Evolutionary conservation across 2,329 filamentous ascomycete species (phyloP).

Genomic region (Geosmithia putterillii): DNA sequence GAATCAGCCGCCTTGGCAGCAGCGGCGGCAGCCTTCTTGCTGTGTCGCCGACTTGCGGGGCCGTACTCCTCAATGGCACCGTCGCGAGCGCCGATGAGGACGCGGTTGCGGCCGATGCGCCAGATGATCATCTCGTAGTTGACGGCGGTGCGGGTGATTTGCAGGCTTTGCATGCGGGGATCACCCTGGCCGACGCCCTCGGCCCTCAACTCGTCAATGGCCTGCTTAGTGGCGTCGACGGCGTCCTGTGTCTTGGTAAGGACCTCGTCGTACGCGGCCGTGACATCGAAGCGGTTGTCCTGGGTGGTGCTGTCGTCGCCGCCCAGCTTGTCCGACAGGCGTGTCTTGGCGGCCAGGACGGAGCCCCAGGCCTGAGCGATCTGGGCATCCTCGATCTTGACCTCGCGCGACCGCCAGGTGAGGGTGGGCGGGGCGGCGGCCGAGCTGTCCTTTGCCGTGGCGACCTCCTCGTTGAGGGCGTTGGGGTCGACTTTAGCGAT

Average conservation of each 20-base stretch:
- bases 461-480: slow-evolving; percentile 40
- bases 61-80: slow-evolving; percentile 49
- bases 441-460: slow-evolving; percentile 23
- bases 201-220: slow-evolving; percentile 76
- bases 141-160: slow-evolving; percentile 84
- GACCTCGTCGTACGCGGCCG: slow-evolving; percentile 82
- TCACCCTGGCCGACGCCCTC: slow-evolving; percentile 81
- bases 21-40: slow-evolving; percentile 17
- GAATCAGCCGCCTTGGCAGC: slow-evolving; percentile 14
- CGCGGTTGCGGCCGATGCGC: slow-evolving; percentile 85
- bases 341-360: slow-evolving; percentile 42
- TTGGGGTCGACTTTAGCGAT: slow-evolving; percentile 60
- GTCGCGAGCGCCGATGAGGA: slow-evolving; percentile 73
- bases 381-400: slow-evolving; percentile 83
- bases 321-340: slow-evolving; percentile 33
- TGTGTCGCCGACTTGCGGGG: slow-evolving; percentile 35
- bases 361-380: slow-evolving; percentile 75
- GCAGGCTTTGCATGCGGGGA: slow-evolving; percentile 77
- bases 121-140: slow-evolving; percentile 92
- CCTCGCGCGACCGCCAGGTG: slow-evolving; percentile 73
- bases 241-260: slow-evolving; percentile 86
- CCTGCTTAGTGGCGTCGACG: slow-evolving; percentile 83
- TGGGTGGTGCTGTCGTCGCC: slow-evolving; percentile 25
- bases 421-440: slow-evolving; percentile 59
- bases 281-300: slow-evolving; percentile 49